Evolutionary conservation across 1,139 yeast species (phyloP).

Genomic region (Candida frijolesensis): DNA sequence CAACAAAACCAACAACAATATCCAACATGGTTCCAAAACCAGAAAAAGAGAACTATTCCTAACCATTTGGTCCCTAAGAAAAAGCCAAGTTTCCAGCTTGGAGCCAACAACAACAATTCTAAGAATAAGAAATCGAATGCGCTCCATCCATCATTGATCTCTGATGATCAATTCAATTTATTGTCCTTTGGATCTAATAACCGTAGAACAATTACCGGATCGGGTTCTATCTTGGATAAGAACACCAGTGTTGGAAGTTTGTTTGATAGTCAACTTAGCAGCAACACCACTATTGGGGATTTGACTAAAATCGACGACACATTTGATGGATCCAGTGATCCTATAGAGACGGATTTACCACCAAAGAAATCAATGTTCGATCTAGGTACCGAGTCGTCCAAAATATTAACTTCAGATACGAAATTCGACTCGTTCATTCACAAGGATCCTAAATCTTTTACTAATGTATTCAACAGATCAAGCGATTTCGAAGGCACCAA

Average conservation of each 20-base stretch:
- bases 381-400: constrained; percentile 46
- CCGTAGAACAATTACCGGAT: constrained; percentile 17
- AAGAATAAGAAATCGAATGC: constrained; percentile 9
- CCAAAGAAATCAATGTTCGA: constrained; percentile 64
- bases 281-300: constrained; percentile 24
- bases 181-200: constrained; percentile 40
- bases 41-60: constrained; percentile 61
- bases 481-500: neutral
- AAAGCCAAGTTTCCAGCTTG: constrained; percentile 45
- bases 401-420: constrained; percentile 16
- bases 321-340: constrained; percentile 28
- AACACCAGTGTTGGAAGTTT: constrained; percentile 12
- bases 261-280: constrained; percentile 15
- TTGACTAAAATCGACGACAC: constrained; percentile 33
- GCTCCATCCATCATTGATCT: constrained; percentile 10
- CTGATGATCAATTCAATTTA: constrained; percentile 34
- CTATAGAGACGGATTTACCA: constrained; percentile 44
- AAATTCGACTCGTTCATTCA: constrained; percentile 35
- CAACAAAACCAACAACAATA: constrained; percentile 14
- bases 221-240: constrained; percentile 11
- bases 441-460: constrained; percentile 49
- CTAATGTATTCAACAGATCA: constrained; percentile 46
- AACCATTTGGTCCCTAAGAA: constrained; percentile 51
- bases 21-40: constrained; percentile 57
- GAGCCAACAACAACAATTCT: constrained; percentile 18